Evolutionary conservation across 768 basidiomycete species (phyloP), one percentile per base, ranked within the genome.

Genomic region (Pleurotus tuber-regium): DNA sequence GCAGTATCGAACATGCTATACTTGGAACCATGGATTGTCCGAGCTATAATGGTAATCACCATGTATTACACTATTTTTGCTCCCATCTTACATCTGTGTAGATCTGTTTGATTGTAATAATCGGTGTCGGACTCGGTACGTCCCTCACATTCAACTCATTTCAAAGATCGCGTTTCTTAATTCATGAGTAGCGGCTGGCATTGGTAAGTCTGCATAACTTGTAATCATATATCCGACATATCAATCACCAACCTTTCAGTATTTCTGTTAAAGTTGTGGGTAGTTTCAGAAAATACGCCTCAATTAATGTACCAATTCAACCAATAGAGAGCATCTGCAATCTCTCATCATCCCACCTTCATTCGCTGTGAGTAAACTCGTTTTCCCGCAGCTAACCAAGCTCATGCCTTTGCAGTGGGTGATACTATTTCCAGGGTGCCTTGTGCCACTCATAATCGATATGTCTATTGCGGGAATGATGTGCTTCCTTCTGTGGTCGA

Each of bases 401-500:
- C 5, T 10, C 2, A 21, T 12, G 4, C 7, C 12, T 19, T n/a
- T 12, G 4, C 16, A 52, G 51, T 52, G 51, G 51, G 51, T 52
- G 16, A 52, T 52, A 31, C 21, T 48, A 10, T 48, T 42, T 14
- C 31, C 31, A 14, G 41, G 41, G 14, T 46, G 25, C 21, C 24
- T 40, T 0, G 43, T 52, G 8, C 42, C 51, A 8, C 14, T 46
- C 25, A 19, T 52, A 23, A 28, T 52, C 18, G 51, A 52, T 14
- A 36, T 31, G 35, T 14, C 12, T 18, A 46, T 52, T 12, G 43
- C 51, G 18, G 11, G 33, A 3, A 43, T 46, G n/a, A 52, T 52
- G 51, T 52, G n/a, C 43, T 46, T 52, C 25, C 41, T 52, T 18
- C 18, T 52, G 19, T 41, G 49, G 49, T 50, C 39, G 16, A n/a